Conservation (phyloP, 768 basidiomycete genomes). For the Asterophora parasitica region DNA sequence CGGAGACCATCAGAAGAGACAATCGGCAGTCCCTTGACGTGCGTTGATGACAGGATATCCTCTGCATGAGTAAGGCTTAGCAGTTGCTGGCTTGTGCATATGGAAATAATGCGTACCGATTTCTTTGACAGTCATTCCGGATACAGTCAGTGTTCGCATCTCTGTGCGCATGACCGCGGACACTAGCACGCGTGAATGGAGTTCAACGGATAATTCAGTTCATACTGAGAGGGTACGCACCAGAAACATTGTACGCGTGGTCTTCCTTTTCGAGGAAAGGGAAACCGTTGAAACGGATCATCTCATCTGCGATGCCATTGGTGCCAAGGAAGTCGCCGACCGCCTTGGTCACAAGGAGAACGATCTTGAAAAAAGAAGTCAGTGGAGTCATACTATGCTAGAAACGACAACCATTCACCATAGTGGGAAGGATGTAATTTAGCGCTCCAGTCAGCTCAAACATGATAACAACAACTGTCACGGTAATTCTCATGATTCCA, state of each 20-base stretch:
- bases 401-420: constrained; percentile 48
- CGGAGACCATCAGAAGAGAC: constrained; percentile 56
- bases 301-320: constrained; percentile 93
- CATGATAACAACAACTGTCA: constrained; percentile 99
- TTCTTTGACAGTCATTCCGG: constrained; percentile 72
- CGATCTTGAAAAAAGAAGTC: constrained; percentile 58
- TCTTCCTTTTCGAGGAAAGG: constrained; percentile 97
- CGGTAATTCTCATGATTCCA: constrained; percentile 95
- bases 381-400: neutral
- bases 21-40: constrained; percentile 91
- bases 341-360: constrained; percentile 92
- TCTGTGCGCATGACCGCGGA: constrained; percentile 88
- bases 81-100: too few relatives aligned
- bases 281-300: constrained; percentile 95
- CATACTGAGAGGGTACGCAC: constrained; percentile 38
- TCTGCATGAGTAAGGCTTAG: constrained; percentile 43
- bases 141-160: constrained; percentile 64
- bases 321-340: constrained; percentile 93
- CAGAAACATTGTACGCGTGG: constrained; percentile 84
- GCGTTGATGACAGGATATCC: constrained; percentile 59
- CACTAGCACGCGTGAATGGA: constrained; percentile 40
- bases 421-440: constrained; percentile 95
- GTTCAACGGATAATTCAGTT: neutral
- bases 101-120: constrained; percentile 55
- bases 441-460: constrained; percentile 96